Percentiles rank a stretch among this genome's conserved stretches.
Evolutionary conservation across 129 eudicot genomes (phyloP).

Genomic region (Calendula officinalis): DNA sequence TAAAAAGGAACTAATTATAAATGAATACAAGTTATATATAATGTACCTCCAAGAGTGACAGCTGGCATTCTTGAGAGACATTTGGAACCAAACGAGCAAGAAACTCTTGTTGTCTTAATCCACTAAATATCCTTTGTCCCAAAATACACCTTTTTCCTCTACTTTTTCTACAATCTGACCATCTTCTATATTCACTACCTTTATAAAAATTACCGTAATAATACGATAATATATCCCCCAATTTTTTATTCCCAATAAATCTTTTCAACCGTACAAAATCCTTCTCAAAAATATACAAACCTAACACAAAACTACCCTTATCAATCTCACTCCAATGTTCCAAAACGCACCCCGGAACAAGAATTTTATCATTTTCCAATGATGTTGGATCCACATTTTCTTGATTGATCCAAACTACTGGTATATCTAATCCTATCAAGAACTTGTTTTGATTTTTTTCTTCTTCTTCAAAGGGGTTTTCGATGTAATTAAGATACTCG

Average conservation of each 20-base stretch:
- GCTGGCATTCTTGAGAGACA: constrained; percentile 45
- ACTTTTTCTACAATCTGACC: constrained; percentile 57
- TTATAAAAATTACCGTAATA: constrained; percentile 59
- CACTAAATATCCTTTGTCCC: constrained; percentile 61
- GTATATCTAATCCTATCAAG: constrained; percentile 56
- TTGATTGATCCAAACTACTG: constrained; percentile 41
- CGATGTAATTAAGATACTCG: constrained; percentile 25
- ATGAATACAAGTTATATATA: not conserved
- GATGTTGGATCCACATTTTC: constrained; percentile 20
- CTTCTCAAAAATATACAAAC: constrained; percentile 68
- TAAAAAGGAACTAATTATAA: not conserved
- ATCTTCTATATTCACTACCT: constrained; percentile 43
- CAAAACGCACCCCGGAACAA: constrained; percentile 49
- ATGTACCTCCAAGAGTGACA: constrained; percentile 57
- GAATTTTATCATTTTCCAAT: constrained; percentile 14
- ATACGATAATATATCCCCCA: constrained; percentile 48
- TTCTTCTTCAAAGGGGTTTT: constrained; percentile 32
- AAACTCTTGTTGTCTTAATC: constrained; percentile 63
- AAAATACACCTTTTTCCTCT: constrained; percentile 44
- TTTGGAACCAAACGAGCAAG: constrained; percentile 45
- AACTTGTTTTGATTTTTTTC: constrained; percentile 32
- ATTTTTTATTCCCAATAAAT: constrained; percentile 54
- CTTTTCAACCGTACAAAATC: constrained; percentile 47
- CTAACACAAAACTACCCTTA: constrained; percentile 62
- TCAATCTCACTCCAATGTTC: constrained; percentile 56